Conservation (phyloP, 2,329 filamentous ascomycete genomes). For the Mycosphaerella arachidis region DNA sequence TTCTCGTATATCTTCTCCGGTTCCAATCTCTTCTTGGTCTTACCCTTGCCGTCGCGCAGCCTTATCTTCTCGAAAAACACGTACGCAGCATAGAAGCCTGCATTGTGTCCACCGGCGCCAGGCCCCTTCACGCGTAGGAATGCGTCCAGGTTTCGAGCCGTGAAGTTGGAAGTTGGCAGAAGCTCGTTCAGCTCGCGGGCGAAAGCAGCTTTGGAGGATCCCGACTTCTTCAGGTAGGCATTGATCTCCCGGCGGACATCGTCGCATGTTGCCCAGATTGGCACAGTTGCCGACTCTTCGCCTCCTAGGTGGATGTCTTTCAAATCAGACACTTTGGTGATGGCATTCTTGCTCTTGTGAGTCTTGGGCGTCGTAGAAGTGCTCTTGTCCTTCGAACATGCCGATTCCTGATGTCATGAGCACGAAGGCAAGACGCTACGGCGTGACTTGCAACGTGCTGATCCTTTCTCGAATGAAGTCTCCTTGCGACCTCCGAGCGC, state of each 20-base stretch:
- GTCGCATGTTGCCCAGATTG: slow-evolving; percentile 55
- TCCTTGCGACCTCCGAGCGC: too few species aligned
- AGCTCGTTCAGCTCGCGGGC: slow-evolving; percentile 30
- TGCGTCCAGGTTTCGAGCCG: slow-evolving; percentile 34
- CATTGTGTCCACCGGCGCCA: slow-evolving; percentile 41
- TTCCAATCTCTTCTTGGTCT: slow-evolving; percentile 26
- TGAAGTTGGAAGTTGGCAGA: slow-evolving; percentile 35
- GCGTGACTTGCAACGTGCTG: too few species aligned
- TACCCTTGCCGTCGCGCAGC: slow-evolving; percentile 49
- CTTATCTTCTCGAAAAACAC: slow-evolving; percentile 58
- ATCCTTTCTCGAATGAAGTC: too few species aligned
- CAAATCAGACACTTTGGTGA: slow-evolving; percentile 26
- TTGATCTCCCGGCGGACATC: slow-evolving; percentile 54
- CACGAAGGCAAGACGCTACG: too few species aligned
- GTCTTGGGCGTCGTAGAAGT: neutral
- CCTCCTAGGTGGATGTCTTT: slow-evolving; percentile 42
- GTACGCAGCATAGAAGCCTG: slow-evolving; percentile 53
- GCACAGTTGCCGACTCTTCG: slow-evolving; percentile 45
- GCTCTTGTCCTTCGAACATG: neutral
- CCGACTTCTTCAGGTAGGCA: slow-evolving; percentile 39
- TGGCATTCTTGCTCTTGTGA: neutral
- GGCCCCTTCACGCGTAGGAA: slow-evolving; percentile 50
- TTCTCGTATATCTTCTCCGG: slow-evolving; percentile 5
- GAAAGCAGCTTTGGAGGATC: slow-evolving; percentile 28
- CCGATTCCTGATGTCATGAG: too few species aligned